Base-by-base conservation (phyloP, 495 filamentous ascomycete genomes). In the Penicillium taxi region DNA sequence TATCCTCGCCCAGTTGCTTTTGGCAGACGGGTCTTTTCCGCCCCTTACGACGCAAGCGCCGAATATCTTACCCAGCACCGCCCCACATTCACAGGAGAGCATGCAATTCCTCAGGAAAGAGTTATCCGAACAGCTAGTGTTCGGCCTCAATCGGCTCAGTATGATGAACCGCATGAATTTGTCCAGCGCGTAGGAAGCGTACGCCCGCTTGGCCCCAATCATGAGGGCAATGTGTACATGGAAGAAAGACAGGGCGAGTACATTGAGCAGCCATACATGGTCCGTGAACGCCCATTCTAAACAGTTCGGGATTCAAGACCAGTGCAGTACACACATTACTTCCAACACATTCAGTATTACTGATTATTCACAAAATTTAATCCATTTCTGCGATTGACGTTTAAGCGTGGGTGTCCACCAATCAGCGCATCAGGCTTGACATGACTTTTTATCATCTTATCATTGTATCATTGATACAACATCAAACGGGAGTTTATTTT, bases 101-200 rank as follows among this genome's bases (percentile, higher is more conserved):
- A 51, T 9, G 66, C 70, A 20, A 25, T 61, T 5, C 59, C 73
- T 9, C 63, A 69, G 12, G 74, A 79, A 24, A 71, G 74, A 34
- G 51, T 75, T n/a, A 47, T 77, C 16, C 62, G 77, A 37, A 62
- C 74, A 19, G 44, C 69, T 6, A 82, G 77, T 52, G 72, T 78
- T 14, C 71, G 75, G 34, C 78, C 78, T 2, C 64, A 66, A 27
- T 47, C 58, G 20, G 41, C 66, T 19, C 32, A 35, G 13, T 81
- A 82, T 44, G 75, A 81, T 40, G 51, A 67, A 21, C 61, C 59
- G 14, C 63, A 59, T 40, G 67, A 70, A 35, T 53, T 63, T 14
- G 42, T 66, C 25, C 55, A 70, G 37, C 66, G 74, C 20, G 65
- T 73, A 34, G 65, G 64, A 15, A 75, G 72, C 35, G 59, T 73